Base-by-base conservation (phyloP, 1,139 yeast species). In the Magnusiomyces ingens region DNA sequence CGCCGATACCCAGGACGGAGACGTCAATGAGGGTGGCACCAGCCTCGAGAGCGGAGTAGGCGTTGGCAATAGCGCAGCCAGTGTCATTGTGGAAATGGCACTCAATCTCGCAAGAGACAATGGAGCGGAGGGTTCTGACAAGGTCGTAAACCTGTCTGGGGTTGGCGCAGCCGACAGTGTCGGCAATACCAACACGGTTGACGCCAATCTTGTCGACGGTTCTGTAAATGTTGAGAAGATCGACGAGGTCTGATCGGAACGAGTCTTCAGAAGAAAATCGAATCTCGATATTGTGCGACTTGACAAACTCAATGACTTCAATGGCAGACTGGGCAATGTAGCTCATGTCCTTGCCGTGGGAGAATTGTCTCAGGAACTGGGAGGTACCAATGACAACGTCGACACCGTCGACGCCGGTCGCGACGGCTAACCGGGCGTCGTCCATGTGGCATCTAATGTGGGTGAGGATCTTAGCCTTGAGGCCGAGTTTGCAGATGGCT, bases 21-120 rank as follows among this genome's bases (percentile, higher is more conserved):
- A 89, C 96, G 74, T 93, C 99, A 64, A 93, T 89, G 67, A 91
- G 80, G 68, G 83, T 84, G 60, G 99, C 99, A 67, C 99, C 99
- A 53, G 94, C 99, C 75, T 93, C 99, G 65, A 93, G 79, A 17
- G 98, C 98, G 59, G 97, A 88, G 78, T 93, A 93, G 49, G 99
- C 96, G 70, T 93, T 93, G 58, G 98, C 97, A 75, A 93, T 88
- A 62, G 99, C 98, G 77, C 98, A 91, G 57, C 99, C 99, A 46
- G 99, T 93, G 71, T 93, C 99, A 71, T 93, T 89, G 76, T 93
- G 99, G 89, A 93, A 93, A 74, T 93, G 99, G 71, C 97, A 89
- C 75, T 93, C 99, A 66, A 93, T 91, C 70, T 93, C 98, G 77
- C 99, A 93, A 42, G 90, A 85, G 50, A 93, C 98, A 51, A 91